phyloP scores from a whole-genome alignment of 2,329 filamentous ascomycete genomes.

The Alternaria gaisen region DNA sequence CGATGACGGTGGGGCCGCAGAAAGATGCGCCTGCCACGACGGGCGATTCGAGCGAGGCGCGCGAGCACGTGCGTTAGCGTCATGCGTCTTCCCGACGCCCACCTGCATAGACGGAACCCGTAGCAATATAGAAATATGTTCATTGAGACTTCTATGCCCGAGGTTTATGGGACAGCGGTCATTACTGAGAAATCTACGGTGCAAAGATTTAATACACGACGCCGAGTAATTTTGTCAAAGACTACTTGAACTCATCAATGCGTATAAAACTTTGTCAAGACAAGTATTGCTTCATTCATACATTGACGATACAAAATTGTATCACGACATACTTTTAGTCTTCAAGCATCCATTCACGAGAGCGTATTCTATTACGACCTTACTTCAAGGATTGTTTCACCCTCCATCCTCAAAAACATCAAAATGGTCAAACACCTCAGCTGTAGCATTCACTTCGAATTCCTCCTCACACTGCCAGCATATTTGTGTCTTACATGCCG shows the following conservation, averaged over 20 bases:
- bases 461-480: not conserved
- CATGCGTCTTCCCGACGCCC: not conserved
- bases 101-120: not conserved
- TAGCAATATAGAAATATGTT: too few relatives aligned
- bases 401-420: not conserved
- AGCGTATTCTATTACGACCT: too few relatives aligned
- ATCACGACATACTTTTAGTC: too few relatives aligned
- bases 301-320: not conserved
- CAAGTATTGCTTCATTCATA: not conserved
- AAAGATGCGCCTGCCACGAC: conserved; percentile 11
- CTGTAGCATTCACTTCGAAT: not conserved
- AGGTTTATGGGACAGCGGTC: too few relatives aligned
- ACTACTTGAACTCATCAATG: too few relatives aligned
- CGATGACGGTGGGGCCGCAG: conserved; percentile 14
- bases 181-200: not conserved
- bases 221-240: too few relatives aligned
- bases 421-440: not conserved
- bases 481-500: not conserved
- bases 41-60: conserved; percentile 13
- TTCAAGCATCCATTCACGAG: too few relatives aligned
- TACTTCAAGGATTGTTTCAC: too few relatives aligned
- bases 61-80: conserved; percentile 19
- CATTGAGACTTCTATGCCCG: too few relatives aligned
- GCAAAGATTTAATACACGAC: not conserved
- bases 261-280: not conserved